Evolutionary conservation across 2,329 filamentous ascomycete species (phyloP), one percentile per base, ranked within the genome.

Genomic region (Endothia cerciana): DNA sequence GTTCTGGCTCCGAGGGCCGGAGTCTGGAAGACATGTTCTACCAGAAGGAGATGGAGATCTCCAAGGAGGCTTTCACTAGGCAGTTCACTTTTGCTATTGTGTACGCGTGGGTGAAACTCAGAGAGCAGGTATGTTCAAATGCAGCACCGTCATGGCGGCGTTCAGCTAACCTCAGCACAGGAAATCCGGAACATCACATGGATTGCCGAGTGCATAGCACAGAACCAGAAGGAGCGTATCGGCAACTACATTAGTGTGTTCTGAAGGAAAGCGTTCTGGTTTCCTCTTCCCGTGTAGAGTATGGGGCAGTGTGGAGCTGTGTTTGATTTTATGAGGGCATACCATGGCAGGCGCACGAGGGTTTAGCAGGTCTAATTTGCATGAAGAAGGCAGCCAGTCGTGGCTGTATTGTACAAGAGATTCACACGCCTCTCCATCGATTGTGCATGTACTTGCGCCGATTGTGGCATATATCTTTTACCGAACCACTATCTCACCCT

Each of bases 161-260:
- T 70, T 60, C 47, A 62, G 63, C 76, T 81, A 73, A 84, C 73
- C 33, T 49, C 4, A 25, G 3, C 25, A 7, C 69, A 98, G 94
- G 95, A 99, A 91, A 97, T 98, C 74, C 91, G 95, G 71, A 99
- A 99, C 80, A 97, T 99, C 75, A 98, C 95, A 61, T 99, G 95
- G 95, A 99, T 99, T 78, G 91, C 95, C 28, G 95, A 99, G 80
- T 99, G 95, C 82, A 99, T 99, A 86, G 95, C 95, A 64, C 95
- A 99, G 81, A 97, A 97, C 83, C 95, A 99, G 81, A 99, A 99
- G 83, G 95, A 99, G 80, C 89, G 95, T 76, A 98, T 99, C 77
- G 91, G 92, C 73, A 99, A 98, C 81, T 99, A 97, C 80, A 99
- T 99, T 78, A 97, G 93, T 80, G 95, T 98, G 69, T 97, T 99